A percentile compares a stretch with the other conserved stretches of the same genome.
phyloP scores from a whole-genome alignment of 345 rosid genomes.

The Cardamine resedifolia region DNA sequence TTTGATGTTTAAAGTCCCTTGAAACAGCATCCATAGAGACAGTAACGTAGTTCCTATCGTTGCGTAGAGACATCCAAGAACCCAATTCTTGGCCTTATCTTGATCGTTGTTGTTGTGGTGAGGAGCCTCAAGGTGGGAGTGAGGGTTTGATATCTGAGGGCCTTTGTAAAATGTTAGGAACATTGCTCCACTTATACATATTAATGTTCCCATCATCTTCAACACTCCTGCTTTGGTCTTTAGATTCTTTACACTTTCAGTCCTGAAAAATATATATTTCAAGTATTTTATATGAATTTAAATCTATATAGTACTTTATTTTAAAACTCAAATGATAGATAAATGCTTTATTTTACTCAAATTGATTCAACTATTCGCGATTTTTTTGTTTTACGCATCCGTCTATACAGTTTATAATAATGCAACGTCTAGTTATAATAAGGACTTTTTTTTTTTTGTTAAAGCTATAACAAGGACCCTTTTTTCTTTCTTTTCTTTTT shows the following conservation, averaged over 20 bases:
- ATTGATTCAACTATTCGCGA: too few species aligned
- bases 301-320: too few species aligned
- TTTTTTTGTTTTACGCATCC: too few species aligned
- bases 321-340: too few species aligned
- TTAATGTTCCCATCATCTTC: conserved; percentile 51
- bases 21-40: conserved; percentile 61
- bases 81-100: conserved; percentile 41
- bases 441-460: too few species aligned
- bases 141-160: conserved; percentile 39
- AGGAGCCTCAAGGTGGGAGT: conserved; percentile 8
- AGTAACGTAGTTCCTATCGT: conserved; percentile 47
- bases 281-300: too few species aligned
- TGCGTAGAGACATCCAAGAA: conserved; percentile 47
- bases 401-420: too few species aligned
- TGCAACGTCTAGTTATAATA: too few species aligned
- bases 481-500: too few species aligned
- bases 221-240: conserved; percentile 50
- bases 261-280: conserved; percentile 23
- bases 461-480: too few species aligned
- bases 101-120: conserved; percentile 5
- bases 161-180: conserved; percentile 57
- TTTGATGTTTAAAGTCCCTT: conserved; percentile 48
- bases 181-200: conserved; percentile 62
- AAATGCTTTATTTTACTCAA: too few species aligned
- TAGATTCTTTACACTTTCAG: conserved; percentile 45